These are phyloP conservation scores for Pseudogymnoascus sp. DNA, from an alignment of 2,329 filamentous ascomycete species.

Conservation along the genomic window DNA sequence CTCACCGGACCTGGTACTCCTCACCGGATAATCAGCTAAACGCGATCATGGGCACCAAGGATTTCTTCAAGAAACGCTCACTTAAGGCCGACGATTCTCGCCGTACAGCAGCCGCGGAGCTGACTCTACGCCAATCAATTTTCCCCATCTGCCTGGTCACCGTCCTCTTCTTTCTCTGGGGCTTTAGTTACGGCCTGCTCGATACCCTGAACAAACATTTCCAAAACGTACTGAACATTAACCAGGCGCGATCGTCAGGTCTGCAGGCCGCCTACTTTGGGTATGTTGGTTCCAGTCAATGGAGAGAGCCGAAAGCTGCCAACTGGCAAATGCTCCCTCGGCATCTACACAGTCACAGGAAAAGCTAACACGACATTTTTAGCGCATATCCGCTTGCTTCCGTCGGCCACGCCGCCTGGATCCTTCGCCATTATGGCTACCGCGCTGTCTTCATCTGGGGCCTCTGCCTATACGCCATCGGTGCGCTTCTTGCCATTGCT, in stretches of 20 bases:
- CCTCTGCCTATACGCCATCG: conserved; percentile 55
- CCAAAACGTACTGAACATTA: conserved; percentile 33
- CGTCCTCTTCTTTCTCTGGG: conserved; percentile 46
- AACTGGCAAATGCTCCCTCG: not conserved
- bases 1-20: not conserved
- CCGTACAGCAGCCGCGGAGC: conserved; percentile 33
- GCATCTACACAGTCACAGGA: not conserved
- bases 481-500: conserved; percentile 51
- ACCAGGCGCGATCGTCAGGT: conserved; percentile 3
- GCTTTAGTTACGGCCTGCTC: conserved; percentile 36
- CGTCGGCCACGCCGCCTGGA: conserved; percentile 57
- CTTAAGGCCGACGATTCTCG: conserved; percentile 7
- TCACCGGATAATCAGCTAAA: not conserved
- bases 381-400: conserved; percentile 62
- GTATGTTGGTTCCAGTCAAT: not conserved
- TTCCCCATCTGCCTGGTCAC: conserved; percentile 38
- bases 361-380: not conserved
- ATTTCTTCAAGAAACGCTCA: not conserved
- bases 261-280: conserved; percentile 32
- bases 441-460: conserved; percentile 59
- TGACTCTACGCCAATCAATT: conserved; percentile 37
- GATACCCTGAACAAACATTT: conserved; percentile 36
- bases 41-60: not conserved
- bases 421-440: conserved; percentile 56
- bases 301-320: not conserved